phyloP scores from a whole-genome alignment of 2,329 filamentous ascomycete genomes.

The Aspergillus transmontanensis region DNA sequence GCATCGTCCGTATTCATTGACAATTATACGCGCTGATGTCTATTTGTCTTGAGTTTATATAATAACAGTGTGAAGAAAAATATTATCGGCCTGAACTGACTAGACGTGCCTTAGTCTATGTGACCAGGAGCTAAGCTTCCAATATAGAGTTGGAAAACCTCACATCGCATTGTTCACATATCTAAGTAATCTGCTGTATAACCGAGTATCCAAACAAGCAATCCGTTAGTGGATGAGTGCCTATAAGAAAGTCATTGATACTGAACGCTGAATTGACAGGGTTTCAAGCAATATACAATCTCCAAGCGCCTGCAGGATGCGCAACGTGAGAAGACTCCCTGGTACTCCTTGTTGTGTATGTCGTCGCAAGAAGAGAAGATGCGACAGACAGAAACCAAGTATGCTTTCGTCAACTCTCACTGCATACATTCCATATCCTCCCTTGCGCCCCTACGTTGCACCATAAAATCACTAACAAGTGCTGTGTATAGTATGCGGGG shows the following conservation, averaged over 20 bases:
- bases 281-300: neutral
- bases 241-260: neutral
- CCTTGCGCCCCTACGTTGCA: neutral
- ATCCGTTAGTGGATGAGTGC: neutral
- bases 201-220: neutral
- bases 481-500: conserved; percentile 10
- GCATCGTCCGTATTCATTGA: neutral
- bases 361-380: neutral
- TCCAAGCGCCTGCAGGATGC: neutral
- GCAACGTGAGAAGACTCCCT: neutral
- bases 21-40: neutral
- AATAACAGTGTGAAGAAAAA: neutral
- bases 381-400: conserved; percentile 4
- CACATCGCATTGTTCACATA: neutral
- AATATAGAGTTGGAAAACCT: neutral
- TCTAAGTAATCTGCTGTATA: neutral
- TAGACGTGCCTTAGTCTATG: neutral
- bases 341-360: conserved; percentile 1
- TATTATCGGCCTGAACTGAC: neutral
- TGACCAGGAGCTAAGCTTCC: neutral
- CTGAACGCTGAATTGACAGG: neutral
- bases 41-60: neutral
- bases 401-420: neutral
- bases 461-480: neutral
- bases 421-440: neutral